Percentiles rank a stretch among this genome's conserved stretches.
Conservation (phyloP, 257 asterid species). For the Capsicum baccatum region DNA sequence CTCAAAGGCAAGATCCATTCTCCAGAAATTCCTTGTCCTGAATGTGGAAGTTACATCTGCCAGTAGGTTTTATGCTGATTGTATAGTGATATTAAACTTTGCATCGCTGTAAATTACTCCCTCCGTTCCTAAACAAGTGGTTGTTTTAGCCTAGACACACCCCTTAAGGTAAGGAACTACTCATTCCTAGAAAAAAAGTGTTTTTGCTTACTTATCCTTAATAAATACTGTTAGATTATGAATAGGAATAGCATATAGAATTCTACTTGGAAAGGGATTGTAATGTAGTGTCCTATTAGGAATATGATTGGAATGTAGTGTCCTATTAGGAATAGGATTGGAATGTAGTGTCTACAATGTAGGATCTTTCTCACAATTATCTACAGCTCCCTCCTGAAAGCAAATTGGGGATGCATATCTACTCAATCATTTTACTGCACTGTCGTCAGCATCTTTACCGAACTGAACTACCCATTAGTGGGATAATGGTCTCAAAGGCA, state of each 20-base stretch:
- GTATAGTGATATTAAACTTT: not conserved
- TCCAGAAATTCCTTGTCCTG: not conserved
- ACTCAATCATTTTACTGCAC: conserved; percentile 65
- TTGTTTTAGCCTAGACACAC: too few species aligned
- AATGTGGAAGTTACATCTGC: not conserved
- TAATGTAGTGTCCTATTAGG: too few species aligned
- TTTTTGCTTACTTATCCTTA: too few species aligned
- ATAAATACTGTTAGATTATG: too few species aligned
- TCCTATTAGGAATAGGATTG: too few species aligned
- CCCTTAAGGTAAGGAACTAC: too few species aligned
- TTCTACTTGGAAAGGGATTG: too few species aligned
- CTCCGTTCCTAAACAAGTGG: too few species aligned
- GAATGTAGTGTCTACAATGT: too few species aligned
- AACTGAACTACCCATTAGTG: conserved; percentile 56
- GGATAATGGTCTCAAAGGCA: conserved; percentile 68
- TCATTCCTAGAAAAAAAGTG: too few species aligned
- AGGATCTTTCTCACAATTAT: conserved; percentile 94
- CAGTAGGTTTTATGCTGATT: not conserved
- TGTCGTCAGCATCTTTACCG: conserved; percentile 70
- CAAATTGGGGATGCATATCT: conserved; percentile 81
- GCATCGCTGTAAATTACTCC: not conserved
- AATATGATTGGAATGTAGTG: too few species aligned
- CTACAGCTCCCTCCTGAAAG: conserved; percentile 63
- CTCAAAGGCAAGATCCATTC: conserved; percentile 57
- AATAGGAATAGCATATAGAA: too few species aligned